Conservation (phyloP, 305 asterid genomes). For the Fraxinus albicans region DNA sequence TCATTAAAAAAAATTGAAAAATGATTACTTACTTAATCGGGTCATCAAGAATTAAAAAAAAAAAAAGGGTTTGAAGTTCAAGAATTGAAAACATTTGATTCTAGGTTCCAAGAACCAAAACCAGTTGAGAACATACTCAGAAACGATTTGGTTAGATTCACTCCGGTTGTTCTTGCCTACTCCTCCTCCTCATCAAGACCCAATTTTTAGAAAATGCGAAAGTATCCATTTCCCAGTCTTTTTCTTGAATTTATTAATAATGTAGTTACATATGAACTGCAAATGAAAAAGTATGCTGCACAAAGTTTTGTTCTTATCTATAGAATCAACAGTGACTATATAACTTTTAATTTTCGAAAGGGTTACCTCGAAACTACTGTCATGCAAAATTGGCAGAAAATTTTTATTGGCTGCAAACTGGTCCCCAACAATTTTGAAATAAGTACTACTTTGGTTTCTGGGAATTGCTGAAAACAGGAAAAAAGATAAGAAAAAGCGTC, state of each 20-base stretch:
- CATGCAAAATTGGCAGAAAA: not conserved
- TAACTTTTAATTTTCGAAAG: not conserved
- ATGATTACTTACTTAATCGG: not conserved
- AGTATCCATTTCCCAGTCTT: constrained; percentile 16
- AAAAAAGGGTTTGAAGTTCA: not conserved
- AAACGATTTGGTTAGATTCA: not conserved
- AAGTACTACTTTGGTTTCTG: not conserved
- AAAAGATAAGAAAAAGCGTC: not conserved
- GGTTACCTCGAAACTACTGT: not conserved
- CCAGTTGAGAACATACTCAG: not conserved
- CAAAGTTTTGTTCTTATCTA: not conserved
- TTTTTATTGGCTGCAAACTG: not conserved
- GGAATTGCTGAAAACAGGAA: not conserved
- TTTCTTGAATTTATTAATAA: not conserved
- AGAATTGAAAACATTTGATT: not conserved
- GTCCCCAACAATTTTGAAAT: not conserved
- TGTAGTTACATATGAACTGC: not conserved
- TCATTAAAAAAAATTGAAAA: not conserved
- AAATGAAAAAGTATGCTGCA: not conserved
- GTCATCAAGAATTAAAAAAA: not conserved
- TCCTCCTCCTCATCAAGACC: not conserved
- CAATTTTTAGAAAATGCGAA: constrained; percentile 15
- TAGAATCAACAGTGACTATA: not conserved
- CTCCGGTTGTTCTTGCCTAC: not conserved
- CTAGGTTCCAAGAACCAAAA: not conserved